phyloP scores from a whole-genome alignment of 106 monocot genomes.

The Gastrodia elata region DNA sequence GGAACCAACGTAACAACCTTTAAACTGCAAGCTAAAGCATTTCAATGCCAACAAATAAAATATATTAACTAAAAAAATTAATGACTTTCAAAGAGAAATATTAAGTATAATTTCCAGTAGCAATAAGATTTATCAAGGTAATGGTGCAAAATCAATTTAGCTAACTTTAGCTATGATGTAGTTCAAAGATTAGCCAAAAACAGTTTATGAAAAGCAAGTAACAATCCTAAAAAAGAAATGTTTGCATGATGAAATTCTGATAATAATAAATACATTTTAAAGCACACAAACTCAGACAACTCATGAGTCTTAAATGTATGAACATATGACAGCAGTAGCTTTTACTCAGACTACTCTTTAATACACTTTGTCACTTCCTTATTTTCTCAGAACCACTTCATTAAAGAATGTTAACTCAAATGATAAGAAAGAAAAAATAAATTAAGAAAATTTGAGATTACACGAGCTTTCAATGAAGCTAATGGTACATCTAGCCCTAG shows the following conservation, averaged over 20 bases:
- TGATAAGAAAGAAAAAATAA: no score
- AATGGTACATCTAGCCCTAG: no score
- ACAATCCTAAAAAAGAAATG: neutral
- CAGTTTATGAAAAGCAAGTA: neutral
- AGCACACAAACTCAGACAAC: neutral
- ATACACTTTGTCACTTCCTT: neutral
- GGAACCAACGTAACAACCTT: conserved; percentile 94
- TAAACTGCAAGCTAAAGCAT: conserved; percentile 34
- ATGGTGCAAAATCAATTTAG: neutral
- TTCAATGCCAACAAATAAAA: neutral
- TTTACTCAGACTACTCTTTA: neutral
- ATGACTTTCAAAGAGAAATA: neutral
- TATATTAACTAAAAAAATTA: neutral
- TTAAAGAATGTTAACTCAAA: no score
- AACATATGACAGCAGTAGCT: neutral
- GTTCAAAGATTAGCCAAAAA: neutral
- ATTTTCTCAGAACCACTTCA: neutral
- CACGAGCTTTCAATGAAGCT: no score
- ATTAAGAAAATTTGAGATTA: no score
- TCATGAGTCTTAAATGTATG: neutral
- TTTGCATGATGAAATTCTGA: neutral
- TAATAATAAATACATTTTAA: neutral
- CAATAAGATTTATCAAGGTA: neutral
- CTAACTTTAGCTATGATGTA: neutral
- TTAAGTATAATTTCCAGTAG: neutral